Base-by-base conservation (phyloP, 2,329 filamentous ascomycete species). In the Xylaria sp. region DNA sequence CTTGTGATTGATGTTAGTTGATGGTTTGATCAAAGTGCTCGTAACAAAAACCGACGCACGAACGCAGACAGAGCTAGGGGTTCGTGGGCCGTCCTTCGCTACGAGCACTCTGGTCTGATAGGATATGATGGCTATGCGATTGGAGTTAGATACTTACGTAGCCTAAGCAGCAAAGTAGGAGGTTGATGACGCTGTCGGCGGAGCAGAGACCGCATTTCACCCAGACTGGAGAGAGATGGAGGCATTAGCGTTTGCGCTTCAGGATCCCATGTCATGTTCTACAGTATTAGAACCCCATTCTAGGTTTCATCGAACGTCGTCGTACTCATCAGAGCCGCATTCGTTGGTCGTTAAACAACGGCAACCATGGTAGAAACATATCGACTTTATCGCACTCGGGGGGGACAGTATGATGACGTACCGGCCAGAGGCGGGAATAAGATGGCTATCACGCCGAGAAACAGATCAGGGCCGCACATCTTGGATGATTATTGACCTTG, bases 121-220 rank as follows among this genome's bases (percentile, higher is more conserved):
- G 28, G 32, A 28, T 2, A 28, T 12, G 34, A 52, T 48, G 28
- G 28, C 28, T 28, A 4, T 28, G 28, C 5, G 28, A 28, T 28
- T 28, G 5, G 28, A 28, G 2, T 28, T 28, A 28, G 28, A 4
- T 44, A 80, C 84, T 60, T 80, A 86, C 84, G 78, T 87, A 94
- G 76, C 91, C 92, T 25, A 95, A 89, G 63, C 89, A 80, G 81
- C 92, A 96, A 76, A 98, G 93, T 56, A 94, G 91, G 81, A 98
- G 91, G 85, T 99, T 99, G 85, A 99, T 97, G 76, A 98, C 78
- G 9, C 92, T 95, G 83, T 98, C 96, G 66, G 91, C 94, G 71
- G 91, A 92, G 86, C 96, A 99, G 83, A 99, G 86, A 73, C 96
- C 96, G 77, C 92, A 86, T 84, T 98, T 99, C 70, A 99, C 93